phyloP scores from a whole-genome alignment of 805 yeast genomes.

The Kazachstania psychrophila region DNA sequence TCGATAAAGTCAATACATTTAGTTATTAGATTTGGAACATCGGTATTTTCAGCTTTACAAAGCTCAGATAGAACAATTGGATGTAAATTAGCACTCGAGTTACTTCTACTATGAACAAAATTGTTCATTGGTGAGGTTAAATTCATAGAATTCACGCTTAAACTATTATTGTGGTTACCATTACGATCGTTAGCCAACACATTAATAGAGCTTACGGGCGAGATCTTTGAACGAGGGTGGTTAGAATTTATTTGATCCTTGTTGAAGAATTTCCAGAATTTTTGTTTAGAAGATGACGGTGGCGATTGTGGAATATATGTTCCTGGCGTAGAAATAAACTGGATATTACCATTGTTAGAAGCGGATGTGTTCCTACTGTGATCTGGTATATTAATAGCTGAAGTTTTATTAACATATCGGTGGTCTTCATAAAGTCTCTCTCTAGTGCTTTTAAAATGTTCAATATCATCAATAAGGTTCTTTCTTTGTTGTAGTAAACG shows the following conservation, averaged over 20 bases:
- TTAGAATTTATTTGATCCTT: slow-evolving; percentile 5
- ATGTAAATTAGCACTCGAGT: slow-evolving; percentile 33
- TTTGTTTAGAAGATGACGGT: slow-evolving; percentile 16
- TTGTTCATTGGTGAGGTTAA: background rate
- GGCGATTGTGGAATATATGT: slow-evolving; percentile 3
- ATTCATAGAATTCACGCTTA: background rate
- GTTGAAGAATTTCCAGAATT: slow-evolving; percentile 29
- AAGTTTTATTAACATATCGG: background rate
- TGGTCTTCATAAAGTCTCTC: background rate
- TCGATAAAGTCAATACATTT: slow-evolving; percentile 74
- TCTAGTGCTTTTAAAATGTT: slow-evolving; percentile 18
- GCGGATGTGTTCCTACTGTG: too few relatives aligned
- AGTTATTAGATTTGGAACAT: slow-evolving; percentile 62
- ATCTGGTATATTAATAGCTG: background rate
- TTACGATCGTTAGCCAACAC: slow-evolving; percentile 22
- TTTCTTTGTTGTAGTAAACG: slow-evolving; percentile 41
- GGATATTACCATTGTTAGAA: background rate
- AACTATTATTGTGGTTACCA: slow-evolving; percentile 18
- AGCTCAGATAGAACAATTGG: slow-evolving; percentile 31
- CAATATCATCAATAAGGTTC: slow-evolving; percentile 39
- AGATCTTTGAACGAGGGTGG: background rate
- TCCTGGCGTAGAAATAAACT: background rate
- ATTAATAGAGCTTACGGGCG: background rate
- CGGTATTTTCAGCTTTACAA: slow-evolving; percentile 48
- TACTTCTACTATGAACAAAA: background rate